Evolutionary conservation across 768 basidiomycete species (phyloP).

Genomic region (Rhodosporidiobolus sp.): DNA sequence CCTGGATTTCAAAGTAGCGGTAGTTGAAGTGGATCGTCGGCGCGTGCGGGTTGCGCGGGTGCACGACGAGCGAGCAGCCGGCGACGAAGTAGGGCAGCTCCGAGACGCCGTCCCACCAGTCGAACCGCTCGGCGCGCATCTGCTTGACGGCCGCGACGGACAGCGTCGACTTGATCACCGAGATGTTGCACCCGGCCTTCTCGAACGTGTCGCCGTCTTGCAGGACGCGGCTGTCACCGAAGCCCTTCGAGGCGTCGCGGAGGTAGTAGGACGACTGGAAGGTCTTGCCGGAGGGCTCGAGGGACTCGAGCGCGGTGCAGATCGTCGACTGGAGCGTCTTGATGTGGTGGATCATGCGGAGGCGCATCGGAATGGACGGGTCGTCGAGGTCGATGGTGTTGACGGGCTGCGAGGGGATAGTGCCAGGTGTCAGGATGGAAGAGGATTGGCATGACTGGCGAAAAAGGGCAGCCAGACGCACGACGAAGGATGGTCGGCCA

Average conservation of each 20-base stretch:
- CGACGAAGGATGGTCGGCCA: conserved; percentile 21
- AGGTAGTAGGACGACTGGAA: conserved; percentile 78
- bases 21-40: conserved; percentile 96
- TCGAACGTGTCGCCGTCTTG: conserved; percentile 64
- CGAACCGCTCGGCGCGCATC: conserved; percentile 79
- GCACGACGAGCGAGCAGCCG: conserved; percentile 86
- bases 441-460: no score
- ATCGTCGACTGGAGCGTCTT: conserved; percentile 73
- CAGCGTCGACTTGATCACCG: conserved; percentile 79
- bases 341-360: conserved; percentile 73
- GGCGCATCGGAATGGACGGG: conserved; percentile 59
- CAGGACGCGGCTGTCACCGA: conserved; percentile 69
- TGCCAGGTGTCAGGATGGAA: not conserved
- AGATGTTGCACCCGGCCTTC: conserved; percentile 94
- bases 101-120: conserved; percentile 51
- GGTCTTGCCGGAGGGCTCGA: conserved; percentile 66
- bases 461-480: not conserved
- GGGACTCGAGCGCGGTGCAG: conserved; percentile 67
- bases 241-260: conserved; percentile 50
- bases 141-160: conserved; percentile 85
- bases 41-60: conserved; percentile 87
- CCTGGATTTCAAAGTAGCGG: conserved; percentile 85
- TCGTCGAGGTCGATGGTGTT: conserved; percentile 41
- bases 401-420: not conserved
- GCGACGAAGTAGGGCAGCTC: conserved; percentile 89